Percentiles rank a stretch among this genome's conserved stretches.
Conservation (phyloP, 352 stramenopile species). For the Phytophthora tentaculata region DNA sequence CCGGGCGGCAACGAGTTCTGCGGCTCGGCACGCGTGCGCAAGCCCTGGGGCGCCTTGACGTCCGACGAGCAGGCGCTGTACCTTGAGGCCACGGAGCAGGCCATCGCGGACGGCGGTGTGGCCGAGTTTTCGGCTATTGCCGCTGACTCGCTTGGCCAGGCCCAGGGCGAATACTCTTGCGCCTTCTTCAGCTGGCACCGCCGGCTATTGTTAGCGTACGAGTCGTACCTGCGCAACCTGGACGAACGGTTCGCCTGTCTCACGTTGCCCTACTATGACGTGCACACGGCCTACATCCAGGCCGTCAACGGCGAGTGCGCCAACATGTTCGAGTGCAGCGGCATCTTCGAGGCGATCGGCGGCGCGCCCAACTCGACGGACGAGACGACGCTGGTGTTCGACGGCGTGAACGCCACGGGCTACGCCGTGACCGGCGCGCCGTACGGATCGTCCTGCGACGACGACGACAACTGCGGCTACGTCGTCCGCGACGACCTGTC, state of each 20-base stretch:
- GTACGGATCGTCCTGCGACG: conserved; percentile 49
- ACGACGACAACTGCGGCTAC: conserved; percentile 45
- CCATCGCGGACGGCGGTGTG: conserved; percentile 49
- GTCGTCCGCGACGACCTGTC: conserved; percentile 53
- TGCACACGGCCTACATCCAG: conserved; percentile 68
- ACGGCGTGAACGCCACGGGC: conserved; percentile 42
- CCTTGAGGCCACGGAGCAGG: conserved; percentile 53
- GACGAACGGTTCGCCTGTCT: conserved; percentile 64
- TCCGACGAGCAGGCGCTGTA: conserved; percentile 60
- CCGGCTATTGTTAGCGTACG: conserved; percentile 64
- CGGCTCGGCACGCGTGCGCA: conserved; percentile 48
- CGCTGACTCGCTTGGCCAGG: conserved; percentile 50
- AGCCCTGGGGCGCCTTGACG: conserved; percentile 54
- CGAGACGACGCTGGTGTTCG: conserved; percentile 27
- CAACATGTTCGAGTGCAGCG: conserved; percentile 71
- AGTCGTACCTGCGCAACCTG: conserved; percentile 68
- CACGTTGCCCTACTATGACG: conserved; percentile 83
- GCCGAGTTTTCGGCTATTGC: conserved; percentile 60
- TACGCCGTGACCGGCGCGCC: conserved; percentile 38
- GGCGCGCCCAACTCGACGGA: conserved; percentile 30
- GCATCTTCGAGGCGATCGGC: conserved; percentile 61
- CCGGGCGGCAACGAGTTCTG: conserved; percentile 61
- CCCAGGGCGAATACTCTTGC: conserved; percentile 62
- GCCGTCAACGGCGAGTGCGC: conserved; percentile 49
- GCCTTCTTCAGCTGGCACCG: conserved; percentile 76